A percentile compares a stretch with the other conserved stretches of the same genome.
Evolutionary conservation across 768 basidiomycete species (phyloP).

Genomic region (Gyrodon lividus): DNA sequence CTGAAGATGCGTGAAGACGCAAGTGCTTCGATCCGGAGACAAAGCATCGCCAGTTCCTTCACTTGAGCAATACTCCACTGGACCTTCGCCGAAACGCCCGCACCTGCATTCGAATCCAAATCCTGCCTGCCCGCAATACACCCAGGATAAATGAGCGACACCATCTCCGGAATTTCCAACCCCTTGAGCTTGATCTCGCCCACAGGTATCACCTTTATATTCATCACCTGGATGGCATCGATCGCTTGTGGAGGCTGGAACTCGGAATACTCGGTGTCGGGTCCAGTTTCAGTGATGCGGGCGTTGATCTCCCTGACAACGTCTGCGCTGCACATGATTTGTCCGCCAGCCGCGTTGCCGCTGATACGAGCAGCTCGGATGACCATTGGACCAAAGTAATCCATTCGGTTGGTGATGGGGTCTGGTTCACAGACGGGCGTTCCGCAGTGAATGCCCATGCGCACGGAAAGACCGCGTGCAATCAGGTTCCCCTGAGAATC

Average conservation of each 20-base stretch:
- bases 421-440: slow-evolving; percentile 87
- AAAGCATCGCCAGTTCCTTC: slow-evolving; percentile 66
- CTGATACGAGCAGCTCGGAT: slow-evolving; percentile 89
- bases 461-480: slow-evolving; percentile 85
- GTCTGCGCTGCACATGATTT: slow-evolving; percentile 89
- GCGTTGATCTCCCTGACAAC: slow-evolving; percentile 79
- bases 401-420: slow-evolving; percentile 91
- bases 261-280: slow-evolving; percentile 60
- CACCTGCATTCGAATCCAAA: slow-evolving; percentile 38
- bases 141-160: slow-evolving; percentile 82
- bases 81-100: slow-evolving; percentile 37
- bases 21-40: slow-evolving; percentile 78
- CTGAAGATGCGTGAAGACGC: slow-evolving; percentile 62
- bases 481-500: slow-evolving; percentile 68
- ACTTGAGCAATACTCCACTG: slow-evolving; percentile 75
- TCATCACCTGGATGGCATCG: slow-evolving; percentile 73
- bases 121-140: slow-evolving; percentile 71
- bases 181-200: slow-evolving; percentile 95
- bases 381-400: slow-evolving; percentile 96
- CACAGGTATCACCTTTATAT: slow-evolving; percentile 66
- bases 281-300: slow-evolving; percentile 50
- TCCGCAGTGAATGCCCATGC: slow-evolving; percentile 98
- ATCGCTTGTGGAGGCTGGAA: slow-evolving; percentile 59
- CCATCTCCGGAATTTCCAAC: slow-evolving; percentile 83
- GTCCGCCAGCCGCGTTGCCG: slow-evolving; percentile 83